These are phyloP conservation scores for Lentinula sp. DNA, from an alignment of 768 basidiomycete genomes.

Conservation along the genomic window DNA sequence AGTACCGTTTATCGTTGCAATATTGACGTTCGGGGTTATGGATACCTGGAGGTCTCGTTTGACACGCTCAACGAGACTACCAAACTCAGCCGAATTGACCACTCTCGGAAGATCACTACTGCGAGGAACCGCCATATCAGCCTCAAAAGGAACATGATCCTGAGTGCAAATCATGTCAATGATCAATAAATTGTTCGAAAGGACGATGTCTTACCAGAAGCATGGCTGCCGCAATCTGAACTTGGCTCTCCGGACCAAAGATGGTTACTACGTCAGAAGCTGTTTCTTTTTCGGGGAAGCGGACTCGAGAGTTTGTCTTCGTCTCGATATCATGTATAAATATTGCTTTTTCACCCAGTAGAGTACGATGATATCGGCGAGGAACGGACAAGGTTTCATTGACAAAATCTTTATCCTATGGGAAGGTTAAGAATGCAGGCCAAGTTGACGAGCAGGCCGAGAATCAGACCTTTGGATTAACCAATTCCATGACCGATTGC, in stretches of 20 bases:
- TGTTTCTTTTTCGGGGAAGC: slow-evolving; percentile 89
- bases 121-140: slow-evolving; percentile 87
- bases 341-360: slow-evolving; percentile 93
- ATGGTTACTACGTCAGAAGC: slow-evolving; percentile 96
- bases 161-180: slow-evolving; percentile 20
- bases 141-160: slow-evolving; percentile 97
- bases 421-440: background rate
- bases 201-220: slow-evolving; percentile 59
- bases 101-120: slow-evolving; percentile 73
- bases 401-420: slow-evolving; percentile 93
- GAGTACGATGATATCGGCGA: slow-evolving; percentile 88
- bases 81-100: slow-evolving; percentile 76
- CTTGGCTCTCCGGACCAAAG: slow-evolving; percentile 94
- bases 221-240: slow-evolving; percentile 96
- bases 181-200: background rate
- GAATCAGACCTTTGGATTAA: slow-evolving; percentile 80
- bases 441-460: background rate
- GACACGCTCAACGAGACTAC: slow-evolving; percentile 79
- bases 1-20: slow-evolving; percentile 39
- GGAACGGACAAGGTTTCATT: slow-evolving; percentile 92
- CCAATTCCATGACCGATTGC: slow-evolving; percentile 95
- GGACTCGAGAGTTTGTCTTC: slow-evolving; percentile 90
- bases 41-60: slow-evolving; percentile 93
- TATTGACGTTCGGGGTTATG: slow-evolving; percentile 76
- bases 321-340: slow-evolving; percentile 96